Conservation (phyloP, 1,284 basidiomycete genomes). For the Ustilago cynodontis region DNA sequence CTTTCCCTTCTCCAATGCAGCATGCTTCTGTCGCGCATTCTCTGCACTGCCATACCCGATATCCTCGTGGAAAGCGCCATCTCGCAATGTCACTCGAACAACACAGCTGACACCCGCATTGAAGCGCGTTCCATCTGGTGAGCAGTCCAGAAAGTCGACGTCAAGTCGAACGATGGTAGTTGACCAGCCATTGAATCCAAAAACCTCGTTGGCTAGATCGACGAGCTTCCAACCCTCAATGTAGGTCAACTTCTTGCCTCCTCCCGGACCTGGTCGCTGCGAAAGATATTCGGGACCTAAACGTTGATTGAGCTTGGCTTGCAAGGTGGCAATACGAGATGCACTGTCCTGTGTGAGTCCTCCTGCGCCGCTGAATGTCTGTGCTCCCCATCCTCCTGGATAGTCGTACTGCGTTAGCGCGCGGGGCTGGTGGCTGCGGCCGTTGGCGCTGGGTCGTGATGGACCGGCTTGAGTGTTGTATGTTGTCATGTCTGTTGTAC, state of each 20-base stretch:
- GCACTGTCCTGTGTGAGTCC: constrained; percentile 57
- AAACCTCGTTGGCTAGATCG: constrained; percentile 90
- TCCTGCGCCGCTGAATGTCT: constrained; percentile 27
- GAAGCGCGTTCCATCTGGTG: constrained; percentile 75
- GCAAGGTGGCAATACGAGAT: constrained; percentile 76
- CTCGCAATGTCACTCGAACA: constrained; percentile 85
- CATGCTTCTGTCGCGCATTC: constrained; percentile 85
- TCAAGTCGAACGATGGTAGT: constrained; percentile 83
- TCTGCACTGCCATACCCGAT: constrained; percentile 86
- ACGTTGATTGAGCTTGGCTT: constrained; percentile 85
- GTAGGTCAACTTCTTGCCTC: constrained; percentile 83
- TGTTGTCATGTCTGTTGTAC: constrained; percentile 2
- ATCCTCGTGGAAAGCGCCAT: constrained; percentile 87
- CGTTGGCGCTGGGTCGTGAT: constrained; percentile 3
- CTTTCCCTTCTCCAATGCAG: constrained; percentile 94
- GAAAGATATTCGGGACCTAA: constrained; percentile 94
- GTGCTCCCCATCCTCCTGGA: constrained; percentile 52
- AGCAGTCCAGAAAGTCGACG: constrained; percentile 74
- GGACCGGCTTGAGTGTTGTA: constrained; percentile 6
- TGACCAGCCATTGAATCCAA: constrained; percentile 98
- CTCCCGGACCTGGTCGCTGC: constrained; percentile 85
- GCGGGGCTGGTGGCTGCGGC: constrained; percentile 23
- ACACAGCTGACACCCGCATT: constrained; percentile 86
- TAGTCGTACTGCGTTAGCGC: constrained; percentile 49
- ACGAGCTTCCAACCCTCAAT: constrained; percentile 90